These are phyloP conservation scores for Tephrocybe sp. DNA, from an alignment of 768 basidiomycete genomes.

Conservation along the genomic window DNA sequence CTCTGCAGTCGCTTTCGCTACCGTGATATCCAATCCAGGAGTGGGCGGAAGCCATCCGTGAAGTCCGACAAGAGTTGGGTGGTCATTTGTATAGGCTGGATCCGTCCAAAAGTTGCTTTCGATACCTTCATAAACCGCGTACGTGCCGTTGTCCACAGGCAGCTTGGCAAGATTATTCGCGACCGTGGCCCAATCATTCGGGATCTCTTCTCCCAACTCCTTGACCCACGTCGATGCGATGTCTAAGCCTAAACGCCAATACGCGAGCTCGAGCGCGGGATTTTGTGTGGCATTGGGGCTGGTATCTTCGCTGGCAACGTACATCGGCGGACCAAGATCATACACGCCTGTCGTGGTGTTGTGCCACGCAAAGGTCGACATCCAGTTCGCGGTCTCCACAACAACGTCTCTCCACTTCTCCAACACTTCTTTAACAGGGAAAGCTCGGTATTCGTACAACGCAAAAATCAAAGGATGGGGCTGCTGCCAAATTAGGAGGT, in stretches of 20 bases:
- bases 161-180: constrained; percentile 47
- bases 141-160: constrained; percentile 50
- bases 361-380: constrained; percentile 55
- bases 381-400: constrained; percentile 56
- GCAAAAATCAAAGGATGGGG: constrained; percentile 61
- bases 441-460: constrained; percentile 52
- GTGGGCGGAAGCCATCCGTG: constrained; percentile 60
- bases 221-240: constrained; percentile 51
- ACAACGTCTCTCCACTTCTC: constrained; percentile 54
- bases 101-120: constrained; percentile 52
- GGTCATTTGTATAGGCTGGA: constrained; percentile 51
- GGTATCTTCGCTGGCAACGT: constrained; percentile 57
- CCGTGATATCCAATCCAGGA: constrained; percentile 42
- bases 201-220: constrained; percentile 38
- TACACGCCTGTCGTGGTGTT: constrained; percentile 47
- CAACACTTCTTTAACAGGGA: constrained; percentile 37
- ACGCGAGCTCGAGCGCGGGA: constrained; percentile 58
- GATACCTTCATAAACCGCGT: constrained; percentile 58
- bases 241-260: constrained; percentile 53
- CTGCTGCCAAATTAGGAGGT: constrained; percentile 64
- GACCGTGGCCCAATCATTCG: constrained; percentile 43
- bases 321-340: constrained; percentile 62
- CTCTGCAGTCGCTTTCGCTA: constrained; percentile 48
- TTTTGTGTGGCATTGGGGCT: constrained; percentile 53
- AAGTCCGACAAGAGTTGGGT: constrained; percentile 56